A percentile compares a stretch with the other conserved stretches of the same genome.
Evolutionary conservation across 192 early-diverging fungal species (phyloP).

Genomic region (Coemansia sp.): DNA sequence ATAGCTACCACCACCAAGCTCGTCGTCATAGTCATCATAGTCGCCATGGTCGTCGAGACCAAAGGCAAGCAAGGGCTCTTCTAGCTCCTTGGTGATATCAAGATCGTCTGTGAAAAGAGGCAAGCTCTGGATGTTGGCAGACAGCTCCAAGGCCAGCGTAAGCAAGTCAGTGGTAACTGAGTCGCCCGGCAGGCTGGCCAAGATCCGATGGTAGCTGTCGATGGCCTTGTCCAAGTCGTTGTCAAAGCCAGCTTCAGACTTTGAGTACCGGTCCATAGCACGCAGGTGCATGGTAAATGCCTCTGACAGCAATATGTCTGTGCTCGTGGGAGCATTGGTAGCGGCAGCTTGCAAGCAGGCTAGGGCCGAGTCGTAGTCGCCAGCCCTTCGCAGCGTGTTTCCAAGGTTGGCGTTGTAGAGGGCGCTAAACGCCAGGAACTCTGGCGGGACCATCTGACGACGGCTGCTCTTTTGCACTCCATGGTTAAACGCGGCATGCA

Average conservation of each 20-base stretch:
- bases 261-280: conserved; percentile 17
- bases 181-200: conserved; percentile 37
- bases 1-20: not conserved
- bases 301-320: conserved; percentile 25
- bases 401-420: conserved; percentile 40
- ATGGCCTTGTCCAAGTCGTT: conserved; percentile 33
- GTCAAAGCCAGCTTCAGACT: not conserved
- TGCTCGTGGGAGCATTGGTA: conserved; percentile 22
- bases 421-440: conserved; percentile 26
- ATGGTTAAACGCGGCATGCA: conserved; percentile 14
- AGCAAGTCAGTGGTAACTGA: conserved; percentile 43
- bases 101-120: not conserved
- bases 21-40: not conserved
- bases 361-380: conserved; percentile 17
- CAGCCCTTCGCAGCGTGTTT: conserved; percentile 26
- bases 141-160: conserved; percentile 38
- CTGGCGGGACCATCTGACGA: conserved; percentile 3
- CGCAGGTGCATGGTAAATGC: conserved; percentile 32
- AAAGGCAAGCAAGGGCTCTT: not conserved
- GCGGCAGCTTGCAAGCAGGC: conserved; percentile 19
- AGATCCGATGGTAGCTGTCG: conserved; percentile 39
- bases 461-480: not conserved
- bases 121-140: conserved; percentile 12
- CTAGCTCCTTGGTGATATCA: conserved; percentile 2
- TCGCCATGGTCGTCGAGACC: conserved; percentile 1